These are phyloP conservation scores for Paraleonurus japonicus DNA, from an alignment of 257 asterid genomes.

Conservation along the genomic window DNA sequence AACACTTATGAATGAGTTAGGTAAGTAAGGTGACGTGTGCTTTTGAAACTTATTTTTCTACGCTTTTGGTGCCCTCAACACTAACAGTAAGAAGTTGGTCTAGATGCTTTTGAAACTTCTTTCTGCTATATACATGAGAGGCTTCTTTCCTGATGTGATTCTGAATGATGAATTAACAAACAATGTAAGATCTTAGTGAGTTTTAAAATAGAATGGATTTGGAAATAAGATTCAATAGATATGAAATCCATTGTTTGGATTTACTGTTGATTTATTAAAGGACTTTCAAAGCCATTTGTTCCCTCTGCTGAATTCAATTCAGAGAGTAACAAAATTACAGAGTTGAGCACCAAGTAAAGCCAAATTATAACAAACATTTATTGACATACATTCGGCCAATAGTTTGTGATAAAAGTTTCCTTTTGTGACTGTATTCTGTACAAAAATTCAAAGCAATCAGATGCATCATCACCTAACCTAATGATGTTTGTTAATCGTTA, in stretches of 20 bases:
- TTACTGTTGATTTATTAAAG: too few relatives aligned
- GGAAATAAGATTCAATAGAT: too few relatives aligned
- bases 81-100: constrained; percentile 2
- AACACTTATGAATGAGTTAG: constrained; percentile 81
- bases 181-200: background rate
- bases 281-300: too few relatives aligned
- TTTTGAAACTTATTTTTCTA: background rate
- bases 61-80: background rate
- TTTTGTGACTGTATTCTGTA: too few relatives aligned
- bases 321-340: background rate
- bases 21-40: constrained; percentile 38
- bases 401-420: too few relatives aligned
- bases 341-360: background rate
- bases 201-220: too few relatives aligned
- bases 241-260: too few relatives aligned
- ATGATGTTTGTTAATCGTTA: background rate
- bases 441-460: background rate
- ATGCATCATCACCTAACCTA: too few relatives aligned
- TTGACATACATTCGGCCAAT: background rate
- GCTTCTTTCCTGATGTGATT: too few relatives aligned
- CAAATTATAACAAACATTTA: too few relatives aligned
- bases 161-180: background rate
- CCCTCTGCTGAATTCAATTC: too few relatives aligned
- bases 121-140: too few relatives aligned
- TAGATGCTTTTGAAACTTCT: background rate